Evolutionary conservation across 495 filamentous ascomycete genomes (phyloP).

Genomic region (Poronia punctata): DNA sequence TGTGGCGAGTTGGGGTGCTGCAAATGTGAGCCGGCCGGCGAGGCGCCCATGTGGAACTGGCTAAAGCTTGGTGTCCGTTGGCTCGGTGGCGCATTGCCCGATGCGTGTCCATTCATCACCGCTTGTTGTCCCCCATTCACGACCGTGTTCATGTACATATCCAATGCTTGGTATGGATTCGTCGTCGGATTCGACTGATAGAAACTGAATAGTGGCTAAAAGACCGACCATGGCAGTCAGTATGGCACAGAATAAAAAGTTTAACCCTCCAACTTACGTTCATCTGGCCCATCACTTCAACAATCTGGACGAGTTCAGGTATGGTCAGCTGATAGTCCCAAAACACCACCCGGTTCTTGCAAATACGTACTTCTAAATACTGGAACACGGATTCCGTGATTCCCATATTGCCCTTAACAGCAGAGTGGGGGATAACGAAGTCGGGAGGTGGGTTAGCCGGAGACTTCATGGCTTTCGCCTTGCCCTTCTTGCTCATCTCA

Average conservation of each 20-base stretch:
- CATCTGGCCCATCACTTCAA: conserved; percentile 71
- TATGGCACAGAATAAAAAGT: no score
- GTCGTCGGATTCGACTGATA: conserved; percentile 52
- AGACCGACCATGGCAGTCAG: no score
- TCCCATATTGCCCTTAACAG: conserved; percentile 53
- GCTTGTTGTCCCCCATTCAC: conserved; percentile 17
- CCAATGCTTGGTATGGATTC: conserved; percentile 54
- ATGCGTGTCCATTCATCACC: conserved; percentile 35
- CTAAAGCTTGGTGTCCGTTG: conserved; percentile 42
- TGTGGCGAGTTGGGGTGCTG: conserved; percentile 55
- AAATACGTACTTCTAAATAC: conserved; percentile 57
- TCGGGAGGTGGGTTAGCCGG: conserved; percentile 46
- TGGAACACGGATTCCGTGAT: conserved; percentile 54
- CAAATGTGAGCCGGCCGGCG: conserved; percentile 48
- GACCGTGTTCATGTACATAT: conserved; percentile 48
- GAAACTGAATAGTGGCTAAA: conserved; percentile 50
- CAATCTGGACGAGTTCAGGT: conserved; percentile 53
- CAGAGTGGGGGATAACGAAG: conserved; percentile 55
- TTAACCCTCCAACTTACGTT: conserved; percentile 36
- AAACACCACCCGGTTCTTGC: not conserved
- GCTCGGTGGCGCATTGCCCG: conserved; percentile 20
- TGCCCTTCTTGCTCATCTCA: conserved; percentile 65
- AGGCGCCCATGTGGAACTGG: conserved; percentile 48
- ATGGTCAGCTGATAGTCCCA: not conserved
- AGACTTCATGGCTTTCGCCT: conserved; percentile 40